Evolutionary conservation across 148 eudicot species (phyloP).

Genomic region (Chenopodium formosanum): DNA sequence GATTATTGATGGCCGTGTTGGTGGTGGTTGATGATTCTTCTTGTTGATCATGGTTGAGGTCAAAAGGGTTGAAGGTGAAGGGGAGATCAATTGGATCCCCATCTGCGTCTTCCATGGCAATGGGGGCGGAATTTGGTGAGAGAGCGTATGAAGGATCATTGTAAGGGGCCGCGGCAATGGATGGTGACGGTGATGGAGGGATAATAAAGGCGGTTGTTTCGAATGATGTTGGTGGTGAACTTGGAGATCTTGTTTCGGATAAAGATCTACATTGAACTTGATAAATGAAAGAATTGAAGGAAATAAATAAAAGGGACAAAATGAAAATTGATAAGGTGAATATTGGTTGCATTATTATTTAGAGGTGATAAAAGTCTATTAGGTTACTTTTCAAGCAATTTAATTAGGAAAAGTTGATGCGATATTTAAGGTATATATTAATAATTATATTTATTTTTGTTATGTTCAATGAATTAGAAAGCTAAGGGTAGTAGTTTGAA

Average conservation of each 20-base stretch:
- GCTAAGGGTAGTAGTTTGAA: too few relatives aligned
- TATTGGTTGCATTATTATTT: slow-evolving; percentile 3
- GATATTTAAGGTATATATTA: background rate
- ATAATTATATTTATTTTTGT: too few relatives aligned
- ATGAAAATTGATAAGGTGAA: background rate
- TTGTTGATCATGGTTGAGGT: background rate
- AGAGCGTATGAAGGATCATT: slow-evolving; percentile 1
- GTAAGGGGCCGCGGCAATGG: background rate
- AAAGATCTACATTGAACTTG: slow-evolving; percentile 5
- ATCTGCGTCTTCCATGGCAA: slow-evolving; percentile 2
- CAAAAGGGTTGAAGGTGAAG: background rate
- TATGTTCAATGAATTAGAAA: too few relatives aligned
- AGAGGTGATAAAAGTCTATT: background rate
- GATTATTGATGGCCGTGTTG: background rate
- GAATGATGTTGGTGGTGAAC: background rate
- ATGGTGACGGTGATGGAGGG: background rate
- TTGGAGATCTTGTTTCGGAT: background rate
- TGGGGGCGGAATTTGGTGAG: background rate
- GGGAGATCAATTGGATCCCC: background rate
- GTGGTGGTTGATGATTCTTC: background rate
- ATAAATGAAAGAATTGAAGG: background rate
- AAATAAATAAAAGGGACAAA: background rate
- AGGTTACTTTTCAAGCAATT: too few relatives aligned
- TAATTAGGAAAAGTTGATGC: background rate
- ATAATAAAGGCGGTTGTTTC: background rate